A percentile compares a stretch with the other conserved stretches of the same genome.
phyloP scores from a whole-genome alignment of 257 asterid genomes.

The Nicotiana benthamiana region DNA sequence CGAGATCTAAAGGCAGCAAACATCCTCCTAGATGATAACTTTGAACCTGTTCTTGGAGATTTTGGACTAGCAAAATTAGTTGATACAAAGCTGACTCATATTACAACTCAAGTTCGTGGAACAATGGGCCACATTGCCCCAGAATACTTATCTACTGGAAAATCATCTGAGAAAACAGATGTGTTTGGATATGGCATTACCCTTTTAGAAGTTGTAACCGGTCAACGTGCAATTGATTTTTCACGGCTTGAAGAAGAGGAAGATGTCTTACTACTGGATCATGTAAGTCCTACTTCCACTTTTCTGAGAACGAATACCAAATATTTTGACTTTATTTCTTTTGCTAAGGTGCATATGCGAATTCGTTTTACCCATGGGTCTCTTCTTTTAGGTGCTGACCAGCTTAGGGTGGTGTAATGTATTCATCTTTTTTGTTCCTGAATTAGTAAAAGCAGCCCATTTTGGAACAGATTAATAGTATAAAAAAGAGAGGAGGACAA shows the following conservation, averaged over 20 bases:
- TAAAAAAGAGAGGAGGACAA: no score
- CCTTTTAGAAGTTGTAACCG: constrained; percentile 79
- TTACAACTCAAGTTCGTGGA: constrained; percentile 89
- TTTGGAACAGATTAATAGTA: no score
- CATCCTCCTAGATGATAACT: constrained; percentile 65
- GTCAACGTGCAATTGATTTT: constrained; percentile 85
- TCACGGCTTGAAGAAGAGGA: constrained; percentile 92
- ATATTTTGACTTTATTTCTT: not conserved
- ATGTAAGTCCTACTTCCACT: constrained; percentile 34
- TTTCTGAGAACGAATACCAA: not conserved
- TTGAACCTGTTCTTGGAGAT: constrained; percentile 86
- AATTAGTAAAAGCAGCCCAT: no score
- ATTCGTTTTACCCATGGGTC: not conserved
- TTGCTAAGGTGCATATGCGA: not conserved
- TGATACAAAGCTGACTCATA: constrained; percentile 62
- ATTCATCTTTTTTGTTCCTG: no score
- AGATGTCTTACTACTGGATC: constrained; percentile 82
- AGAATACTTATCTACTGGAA: constrained; percentile 78
- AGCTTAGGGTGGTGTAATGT: no score
- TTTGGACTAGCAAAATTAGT: constrained; percentile 79
- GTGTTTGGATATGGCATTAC: constrained; percentile 90
- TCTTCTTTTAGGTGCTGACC: not conserved
- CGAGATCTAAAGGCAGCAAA: constrained; percentile 93
- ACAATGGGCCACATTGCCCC: constrained; percentile 99
- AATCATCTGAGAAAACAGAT: constrained; percentile 83